Evolutionary conservation across 306 rosid genomes (phyloP), one percentile per base, ranked within the genome.

Genomic region (Echinosophora koreensis): DNA sequence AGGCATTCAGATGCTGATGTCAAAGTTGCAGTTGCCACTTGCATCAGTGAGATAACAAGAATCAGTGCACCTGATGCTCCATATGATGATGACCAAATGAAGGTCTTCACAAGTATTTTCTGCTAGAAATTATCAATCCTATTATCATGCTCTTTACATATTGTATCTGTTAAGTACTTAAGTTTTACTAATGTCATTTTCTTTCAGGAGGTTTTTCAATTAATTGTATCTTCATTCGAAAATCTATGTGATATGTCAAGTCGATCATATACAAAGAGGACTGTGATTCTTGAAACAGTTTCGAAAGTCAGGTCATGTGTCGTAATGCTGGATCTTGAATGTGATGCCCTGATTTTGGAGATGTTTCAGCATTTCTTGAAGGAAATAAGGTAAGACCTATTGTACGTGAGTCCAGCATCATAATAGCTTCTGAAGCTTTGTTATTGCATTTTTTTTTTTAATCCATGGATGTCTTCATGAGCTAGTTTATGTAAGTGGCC

Each of bases 51-150:
- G 85, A 90, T 92, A 83, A 88, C 97, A 11, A 87, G 98, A 79
- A 95, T 95, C 78, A 88, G 93, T 68, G 98, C 97, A 56, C 97
- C 98, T 28, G 98, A 95, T 27, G 93, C 93, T 68, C 98, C 98
- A 12, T 95, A 89, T 55, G 89, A 86, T 35, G 98, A 90, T 80
- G 98, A 86, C 10, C 95, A 88, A 81, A 92, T 95, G 98, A 95
- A 90, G 96, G 97, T 90, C 63, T 57, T 10, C 65, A 12, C 46
- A 64, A 64, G 32, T 34, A 37, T 77, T 77, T 34, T 71, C 7
- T 51, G n/a, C 6, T 47, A 51, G 16, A 54, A 62, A 12, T 49
- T 51, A 5, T 14, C 38, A 8, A 5, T 49, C 8, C 8, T 66
- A 15, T 66, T 30, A n/a, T 41, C 22, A n/a, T 60, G 14, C 17